Evolutionary conservation across 805 yeast species (phyloP).

Genomic region (Cyberlindnera meyerae): DNA sequence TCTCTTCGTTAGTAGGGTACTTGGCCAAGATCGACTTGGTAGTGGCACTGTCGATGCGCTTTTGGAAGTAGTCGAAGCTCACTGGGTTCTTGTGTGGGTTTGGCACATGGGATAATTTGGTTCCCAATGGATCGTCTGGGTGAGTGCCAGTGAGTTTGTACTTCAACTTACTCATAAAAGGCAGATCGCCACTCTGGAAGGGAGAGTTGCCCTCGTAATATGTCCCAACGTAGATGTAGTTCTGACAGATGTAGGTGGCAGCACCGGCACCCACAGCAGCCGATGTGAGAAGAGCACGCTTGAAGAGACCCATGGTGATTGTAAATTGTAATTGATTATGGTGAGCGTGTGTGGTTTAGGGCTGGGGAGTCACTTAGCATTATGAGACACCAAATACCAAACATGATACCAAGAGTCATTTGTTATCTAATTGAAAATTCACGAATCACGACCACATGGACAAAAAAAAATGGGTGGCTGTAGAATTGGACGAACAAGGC

Average conservation of each 20-base stretch:
- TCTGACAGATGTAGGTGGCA: constrained; percentile 2
- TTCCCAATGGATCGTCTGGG: constrained; percentile 12
- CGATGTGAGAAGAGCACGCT: constrained; percentile 3
- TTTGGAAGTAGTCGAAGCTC: constrained; percentile 19
- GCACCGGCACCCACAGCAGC: constrained; percentile 10
- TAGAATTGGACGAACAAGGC: too few relatives aligned
- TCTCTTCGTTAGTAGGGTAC: constrained; percentile 20
- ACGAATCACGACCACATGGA: too few relatives aligned
- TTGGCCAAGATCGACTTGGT: constrained; percentile 15
- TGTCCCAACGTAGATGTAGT: constrained; percentile 17
- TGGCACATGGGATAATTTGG: constrained; percentile 4
- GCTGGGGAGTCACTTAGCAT: too few relatives aligned
- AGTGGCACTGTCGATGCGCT: constrained; percentile 12
- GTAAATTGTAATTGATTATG: too few relatives aligned
- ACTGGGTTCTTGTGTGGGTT: constrained; percentile 18
- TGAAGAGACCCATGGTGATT: constrained; percentile 12
- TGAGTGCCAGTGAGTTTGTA: constrained; percentile 5
- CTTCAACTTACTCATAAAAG: constrained; percentile 4
- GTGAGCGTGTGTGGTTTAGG: too few relatives aligned
- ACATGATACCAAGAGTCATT: too few relatives aligned
- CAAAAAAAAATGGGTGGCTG: too few relatives aligned
- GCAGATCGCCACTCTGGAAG: constrained; percentile 1
- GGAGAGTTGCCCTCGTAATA: constrained; percentile 17
- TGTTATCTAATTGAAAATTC: too few relatives aligned
- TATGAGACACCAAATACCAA: too few relatives aligned